phyloP scores from a whole-genome alignment of 495 filamentous ascomycete genomes.

The Neurospora sp. region DNA sequence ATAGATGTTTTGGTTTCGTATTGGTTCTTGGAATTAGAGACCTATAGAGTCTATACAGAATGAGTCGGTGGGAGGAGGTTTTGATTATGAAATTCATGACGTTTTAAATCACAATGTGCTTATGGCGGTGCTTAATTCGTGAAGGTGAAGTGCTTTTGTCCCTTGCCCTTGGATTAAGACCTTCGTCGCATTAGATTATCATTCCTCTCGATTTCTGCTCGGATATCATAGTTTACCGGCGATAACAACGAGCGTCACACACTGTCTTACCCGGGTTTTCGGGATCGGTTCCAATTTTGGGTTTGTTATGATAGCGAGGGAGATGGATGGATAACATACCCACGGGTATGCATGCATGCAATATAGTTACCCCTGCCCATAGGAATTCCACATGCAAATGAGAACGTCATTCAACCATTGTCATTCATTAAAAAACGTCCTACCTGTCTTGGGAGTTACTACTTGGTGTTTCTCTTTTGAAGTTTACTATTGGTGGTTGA shows the following conservation, averaged over 20 bases:
- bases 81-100: not conserved
- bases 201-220: not conserved
- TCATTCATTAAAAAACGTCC: not conserved
- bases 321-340: not conserved
- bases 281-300: not conserved
- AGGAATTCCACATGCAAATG: not conserved
- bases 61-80: not conserved
- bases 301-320: not conserved
- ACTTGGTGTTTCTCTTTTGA: no score
- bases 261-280: not conserved
- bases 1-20: not conserved
- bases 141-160: not conserved
- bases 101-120: not conserved
- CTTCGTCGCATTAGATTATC: not conserved
- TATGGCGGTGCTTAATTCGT: not conserved
- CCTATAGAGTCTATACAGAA: not conserved
- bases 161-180: not conserved
- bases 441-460: no score
- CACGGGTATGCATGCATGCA: not conserved
- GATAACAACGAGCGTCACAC: not conserved
- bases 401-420: not conserved
- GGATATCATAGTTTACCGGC: not conserved
- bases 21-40: not conserved
- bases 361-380: not conserved
- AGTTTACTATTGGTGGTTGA: no score